Evolutionary conservation across 345 rosid genomes (phyloP).

Genomic region (Rhodamnia argentea): DNA sequence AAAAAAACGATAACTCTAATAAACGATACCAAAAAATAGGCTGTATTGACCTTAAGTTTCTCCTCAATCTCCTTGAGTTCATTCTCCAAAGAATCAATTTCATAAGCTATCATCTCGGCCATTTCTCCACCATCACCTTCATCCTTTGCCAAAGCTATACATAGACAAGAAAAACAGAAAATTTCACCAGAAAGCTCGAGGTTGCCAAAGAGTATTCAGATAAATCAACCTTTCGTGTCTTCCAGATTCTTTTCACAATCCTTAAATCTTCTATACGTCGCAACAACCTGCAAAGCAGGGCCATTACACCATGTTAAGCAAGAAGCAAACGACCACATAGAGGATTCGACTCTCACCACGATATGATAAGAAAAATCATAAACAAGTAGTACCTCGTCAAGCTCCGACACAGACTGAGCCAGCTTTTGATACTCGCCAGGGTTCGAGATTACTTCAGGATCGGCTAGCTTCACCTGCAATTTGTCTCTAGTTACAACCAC

Average conservation of each 20-base stretch:
- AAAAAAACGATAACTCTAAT: background rate
- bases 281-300: conserved; percentile 44
- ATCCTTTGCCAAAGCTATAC: conserved; percentile 63
- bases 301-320: background rate
- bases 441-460: conserved; percentile 81
- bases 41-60: conserved; percentile 59
- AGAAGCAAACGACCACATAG: background rate
- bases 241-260: conserved; percentile 78
- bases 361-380: background rate
- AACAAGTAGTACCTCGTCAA: conserved; percentile 57
- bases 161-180: background rate
- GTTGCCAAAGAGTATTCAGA: background rate
- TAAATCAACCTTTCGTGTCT: conserved; percentile 57
- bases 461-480: conserved; percentile 74
- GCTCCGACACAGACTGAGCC: conserved; percentile 82
- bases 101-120: conserved; percentile 88
- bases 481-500: background rate
- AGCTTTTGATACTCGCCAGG: conserved; percentile 75
- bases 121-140: conserved; percentile 74
- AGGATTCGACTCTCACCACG: background rate
- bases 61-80: conserved; percentile 70
- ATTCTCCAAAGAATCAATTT: conserved; percentile 52
- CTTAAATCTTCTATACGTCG: conserved; percentile 56
- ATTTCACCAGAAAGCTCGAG: background rate
- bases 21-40: background rate